Evolutionary conservation across 208 protist genomes (phyloP).

Genomic region (Borovskyia barvae): DNA sequence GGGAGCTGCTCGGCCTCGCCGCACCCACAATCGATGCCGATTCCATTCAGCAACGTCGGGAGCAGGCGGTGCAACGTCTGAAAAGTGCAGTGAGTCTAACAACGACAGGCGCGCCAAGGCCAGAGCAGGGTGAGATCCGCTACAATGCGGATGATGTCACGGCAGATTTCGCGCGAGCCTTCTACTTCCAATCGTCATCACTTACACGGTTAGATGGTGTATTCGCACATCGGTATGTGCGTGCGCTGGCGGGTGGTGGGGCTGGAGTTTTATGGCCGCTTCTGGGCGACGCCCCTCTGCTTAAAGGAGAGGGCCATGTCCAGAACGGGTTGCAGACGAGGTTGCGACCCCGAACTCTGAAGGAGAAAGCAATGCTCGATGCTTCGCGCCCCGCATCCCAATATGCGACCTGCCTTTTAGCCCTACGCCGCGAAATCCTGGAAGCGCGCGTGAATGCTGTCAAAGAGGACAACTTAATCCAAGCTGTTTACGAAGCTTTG

Average conservation of each 20-base stretch:
- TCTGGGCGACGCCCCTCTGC: background rate
- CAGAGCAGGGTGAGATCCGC: background rate
- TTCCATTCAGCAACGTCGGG: background rate
- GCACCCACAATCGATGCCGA: slow-evolving; percentile 4
- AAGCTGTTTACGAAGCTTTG: too few species aligned
- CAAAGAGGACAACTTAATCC: too few species aligned
- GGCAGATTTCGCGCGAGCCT: slow-evolving; percentile 11
- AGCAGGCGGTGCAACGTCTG: slow-evolving; percentile 10
- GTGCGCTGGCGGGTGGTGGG: slow-evolving; percentile 11
- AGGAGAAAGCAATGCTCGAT: background rate
- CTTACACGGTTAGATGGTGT: slow-evolving; percentile 7
- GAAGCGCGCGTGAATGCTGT: background rate
- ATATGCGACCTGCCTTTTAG: slow-evolving; percentile 2
- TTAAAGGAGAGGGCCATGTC: background rate
- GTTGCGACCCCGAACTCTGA: background rate
- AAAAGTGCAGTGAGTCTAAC: background rate
- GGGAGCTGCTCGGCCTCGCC: slow-evolving; percentile 14
- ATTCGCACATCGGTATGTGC: slow-evolving; percentile 19
- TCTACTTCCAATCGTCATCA: slow-evolving; percentile 12
- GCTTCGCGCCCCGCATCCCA: background rate
- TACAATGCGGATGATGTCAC: background rate
- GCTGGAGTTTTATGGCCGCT: slow-evolving; percentile 8
- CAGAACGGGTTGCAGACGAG: background rate
- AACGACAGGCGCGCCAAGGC: background rate
- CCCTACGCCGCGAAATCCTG: slow-evolving; percentile 9